Evolutionary conservation across 2,329 filamentous ascomycete species (phyloP).

Genomic region (Pseudopithomyces chartarum): DNA sequence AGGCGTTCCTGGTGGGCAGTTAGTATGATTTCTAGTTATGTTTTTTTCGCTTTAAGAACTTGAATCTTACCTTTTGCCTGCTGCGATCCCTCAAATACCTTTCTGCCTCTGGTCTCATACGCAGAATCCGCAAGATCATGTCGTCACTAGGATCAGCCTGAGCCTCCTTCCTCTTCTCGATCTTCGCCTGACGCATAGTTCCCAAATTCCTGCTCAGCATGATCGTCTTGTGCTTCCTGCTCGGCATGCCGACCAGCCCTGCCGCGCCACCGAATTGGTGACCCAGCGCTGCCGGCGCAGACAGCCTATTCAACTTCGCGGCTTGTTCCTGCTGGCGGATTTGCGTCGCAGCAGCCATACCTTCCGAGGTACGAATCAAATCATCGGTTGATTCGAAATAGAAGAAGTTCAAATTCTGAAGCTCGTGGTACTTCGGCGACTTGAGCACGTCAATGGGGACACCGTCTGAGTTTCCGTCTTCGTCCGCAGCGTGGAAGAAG

Average conservation of each 20-base stretch:
- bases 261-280: slow-evolving; percentile 58
- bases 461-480: slow-evolving; percentile 82
- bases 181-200: slow-evolving; percentile 94
- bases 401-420: slow-evolving; percentile 96
- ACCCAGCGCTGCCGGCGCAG: slow-evolving; percentile 65
- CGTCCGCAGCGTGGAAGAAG: slow-evolving; percentile 94
- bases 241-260: slow-evolving; percentile 66
- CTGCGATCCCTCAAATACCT: slow-evolving; percentile 88
- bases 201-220: slow-evolving; percentile 94
- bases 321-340: slow-evolving; percentile 71
- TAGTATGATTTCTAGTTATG: slow-evolving; percentile 4
- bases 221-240: slow-evolving; percentile 63
- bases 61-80: slow-evolving; percentile 70
- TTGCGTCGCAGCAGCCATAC: slow-evolving; percentile 88
- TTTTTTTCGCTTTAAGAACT: not conserved
- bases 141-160: slow-evolving; percentile 97
- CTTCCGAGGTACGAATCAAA: slow-evolving; percentile 91
- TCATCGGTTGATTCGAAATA: slow-evolving; percentile 93
- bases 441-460: slow-evolving; percentile 91
- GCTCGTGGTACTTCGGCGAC: slow-evolving; percentile 97
- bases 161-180: slow-evolving; percentile 92
- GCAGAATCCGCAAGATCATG: slow-evolving; percentile 92
- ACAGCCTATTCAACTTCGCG: slow-evolving; percentile 67
- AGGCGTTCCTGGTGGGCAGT: slow-evolving; percentile 68
- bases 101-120: slow-evolving; percentile 91